These are phyloP conservation scores for Botryobasidium botryosum DNA, from an alignment of 768 basidiomycete species.

Conservation along the genomic window DNA sequence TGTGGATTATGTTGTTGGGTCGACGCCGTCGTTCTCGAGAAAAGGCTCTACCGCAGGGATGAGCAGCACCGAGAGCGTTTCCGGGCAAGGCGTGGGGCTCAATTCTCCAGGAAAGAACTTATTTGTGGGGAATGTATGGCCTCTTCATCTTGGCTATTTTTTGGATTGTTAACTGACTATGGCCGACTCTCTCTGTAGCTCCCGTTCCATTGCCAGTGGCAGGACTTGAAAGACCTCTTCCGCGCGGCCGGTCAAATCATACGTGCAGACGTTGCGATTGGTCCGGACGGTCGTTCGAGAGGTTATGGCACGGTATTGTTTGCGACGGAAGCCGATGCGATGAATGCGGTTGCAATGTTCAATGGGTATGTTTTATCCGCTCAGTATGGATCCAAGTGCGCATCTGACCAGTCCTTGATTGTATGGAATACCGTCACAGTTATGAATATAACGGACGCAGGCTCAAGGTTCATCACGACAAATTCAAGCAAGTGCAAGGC, in stretches of 20 bases:
- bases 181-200: constrained; percentile 29
- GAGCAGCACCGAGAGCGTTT: not conserved
- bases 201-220: constrained; percentile 92
- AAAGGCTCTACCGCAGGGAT: no score
- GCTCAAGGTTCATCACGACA: constrained; percentile 86
- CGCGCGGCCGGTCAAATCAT: constrained; percentile 89
- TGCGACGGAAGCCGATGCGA: constrained; percentile 75
- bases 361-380: constrained; percentile 48
- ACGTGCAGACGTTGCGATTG: constrained; percentile 89
- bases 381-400: not conserved
- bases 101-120: constrained; percentile 1
- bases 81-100: not conserved
- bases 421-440: constrained; percentile 23
- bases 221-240: constrained; percentile 95
- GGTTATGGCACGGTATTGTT: constrained; percentile 97
- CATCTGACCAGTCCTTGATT: constrained; percentile 1
- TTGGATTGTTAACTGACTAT: not conserved
- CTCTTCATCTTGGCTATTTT: not conserved
- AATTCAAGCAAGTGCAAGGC: constrained; percentile 34
- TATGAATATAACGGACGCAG: constrained; percentile 76
- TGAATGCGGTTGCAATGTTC: constrained; percentile 64
- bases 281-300: constrained; percentile 82
- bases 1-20: no score
- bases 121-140: not conserved
- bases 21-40: no score